Base-by-base conservation (phyloP, 2,329 filamentous ascomycete genomes). In the Verticillium dahliae region DNA sequence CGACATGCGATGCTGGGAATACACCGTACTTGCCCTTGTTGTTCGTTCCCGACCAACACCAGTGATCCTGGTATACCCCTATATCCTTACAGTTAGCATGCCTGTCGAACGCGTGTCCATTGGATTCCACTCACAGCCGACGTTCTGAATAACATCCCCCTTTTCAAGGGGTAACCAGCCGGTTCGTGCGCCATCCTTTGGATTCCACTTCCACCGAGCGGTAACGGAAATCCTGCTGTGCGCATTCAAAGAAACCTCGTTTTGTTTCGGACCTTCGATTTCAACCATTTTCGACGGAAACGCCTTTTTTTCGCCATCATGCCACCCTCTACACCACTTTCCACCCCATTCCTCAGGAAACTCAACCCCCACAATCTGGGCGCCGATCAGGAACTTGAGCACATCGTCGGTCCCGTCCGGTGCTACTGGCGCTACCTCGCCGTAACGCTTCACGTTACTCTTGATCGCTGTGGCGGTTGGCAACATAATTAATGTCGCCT, bases 61-160 rank as follows among this genome's bases (percentile, higher is more conserved):
- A 78, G 59, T 77, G 73, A 3, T 72, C 72, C 15, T 71, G 67
- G 41, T 74, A 70, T 5, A 71, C 63, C 70, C 70, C 72, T 72
- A 22, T 6, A 11, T 11, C 9, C 6, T 5, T 7, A 3, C n/a
- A 10, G 55, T 61, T 35, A 64, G 59, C 33, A 6, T 9, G 5
- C 10, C 18, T 27, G 9, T 52, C 45, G 9, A 52, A 9, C 9
- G 18, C 22, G 34, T 7, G 22, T n/a, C 15, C 15, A 31, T 31
- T 4, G 14, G 15, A 4, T 38, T n/a, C 35, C 15, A 65, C 66
- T 65, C 34, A 69, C 68, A 69, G 3, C 63, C 64, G 14, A 68
- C 85, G 75, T 79, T 86, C 59, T 74, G 78, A n/a, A 80, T 81
- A 4, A 78, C 80, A 62, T 81, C 79, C 15, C 76, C 79, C 35